Evolutionary conservation across 2,329 filamentous ascomycete genomes (phyloP).

Genomic region (Fonsecaea pugnacius): DNA sequence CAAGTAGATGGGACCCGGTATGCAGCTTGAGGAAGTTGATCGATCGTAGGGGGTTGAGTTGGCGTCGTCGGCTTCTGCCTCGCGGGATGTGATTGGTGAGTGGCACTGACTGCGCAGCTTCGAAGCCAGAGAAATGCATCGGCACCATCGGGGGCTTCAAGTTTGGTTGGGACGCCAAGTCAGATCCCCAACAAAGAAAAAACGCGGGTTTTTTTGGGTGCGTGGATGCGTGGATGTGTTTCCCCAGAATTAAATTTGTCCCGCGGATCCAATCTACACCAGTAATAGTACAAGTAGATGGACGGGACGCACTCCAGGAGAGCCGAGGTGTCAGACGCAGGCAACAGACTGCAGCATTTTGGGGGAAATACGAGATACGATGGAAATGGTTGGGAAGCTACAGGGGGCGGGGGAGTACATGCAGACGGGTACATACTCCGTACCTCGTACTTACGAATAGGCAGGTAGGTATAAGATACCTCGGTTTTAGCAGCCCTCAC

Average conservation of each 20-base stretch:
- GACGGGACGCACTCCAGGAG: too few relatives aligned
- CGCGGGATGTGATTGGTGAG: slow-evolving; percentile 6
- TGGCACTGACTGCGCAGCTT: too few relatives aligned
- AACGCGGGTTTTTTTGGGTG: not conserved
- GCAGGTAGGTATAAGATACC: not conserved
- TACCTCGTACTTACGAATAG: too few relatives aligned
- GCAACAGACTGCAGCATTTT: slow-evolving; percentile 57
- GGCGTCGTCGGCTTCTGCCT: slow-evolving; percentile 1
- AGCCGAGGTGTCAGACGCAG: not conserved
- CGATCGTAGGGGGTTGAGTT: not conserved
- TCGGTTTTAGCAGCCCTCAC: not conserved
- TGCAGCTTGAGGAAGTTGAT: slow-evolving; percentile 1
- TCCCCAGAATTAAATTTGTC: slow-evolving; percentile 6
- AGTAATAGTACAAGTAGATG: too few relatives aligned
- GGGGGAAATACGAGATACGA: slow-evolving; percentile 76
- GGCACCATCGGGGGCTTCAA: not conserved
- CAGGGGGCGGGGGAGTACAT: not conserved
- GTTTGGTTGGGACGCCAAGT: slow-evolving; percentile 20
- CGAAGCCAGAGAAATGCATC: slow-evolving; percentile 5
- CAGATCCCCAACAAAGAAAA: slow-evolving; percentile 18
- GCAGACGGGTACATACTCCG: too few relatives aligned
- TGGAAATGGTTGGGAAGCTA: not conserved
- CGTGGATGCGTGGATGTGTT: slow-evolving; percentile 1
- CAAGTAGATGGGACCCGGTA: not conserved
- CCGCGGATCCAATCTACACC: too few relatives aligned